phyloP scores from a whole-genome alignment of 2,329 filamentous ascomycete genomes.

The Chrysoporthe cubensis region DNA sequence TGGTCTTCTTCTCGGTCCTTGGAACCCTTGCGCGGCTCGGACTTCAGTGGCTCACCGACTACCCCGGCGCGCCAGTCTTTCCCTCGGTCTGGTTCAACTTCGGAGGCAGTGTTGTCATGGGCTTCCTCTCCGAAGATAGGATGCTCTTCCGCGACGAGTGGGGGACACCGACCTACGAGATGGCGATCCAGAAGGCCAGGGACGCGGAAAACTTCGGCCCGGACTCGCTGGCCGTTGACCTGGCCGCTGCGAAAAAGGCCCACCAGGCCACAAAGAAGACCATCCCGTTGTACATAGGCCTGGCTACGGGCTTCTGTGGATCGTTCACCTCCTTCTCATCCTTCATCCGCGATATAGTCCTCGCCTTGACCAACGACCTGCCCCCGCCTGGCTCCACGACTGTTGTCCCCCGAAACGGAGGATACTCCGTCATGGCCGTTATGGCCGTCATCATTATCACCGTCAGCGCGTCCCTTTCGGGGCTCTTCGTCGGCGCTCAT shows the following conservation, averaged over 20 bases:
- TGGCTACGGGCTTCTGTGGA: conserved; percentile 73
- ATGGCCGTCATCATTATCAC: conserved; percentile 76
- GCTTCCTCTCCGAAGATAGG: conserved; percentile 80
- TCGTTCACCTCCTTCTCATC: conserved; percentile 83
- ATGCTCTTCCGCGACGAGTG: conserved; percentile 74
- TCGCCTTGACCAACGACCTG: conserved; percentile 77
- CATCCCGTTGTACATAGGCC: conserved; percentile 80
- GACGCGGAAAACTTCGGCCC: conserved; percentile 44
- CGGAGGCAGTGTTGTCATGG: conserved; percentile 78
- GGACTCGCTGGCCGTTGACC: conserved; percentile 36
- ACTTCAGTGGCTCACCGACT: conserved; percentile 76
- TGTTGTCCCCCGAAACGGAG: conserved; percentile 62
- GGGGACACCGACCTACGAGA: conserved; percentile 51
- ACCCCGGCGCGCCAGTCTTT: conserved; percentile 77
- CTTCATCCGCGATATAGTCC: conserved; percentile 79
- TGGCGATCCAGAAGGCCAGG: conserved; percentile 40
- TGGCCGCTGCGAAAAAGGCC: conserved; percentile 55
- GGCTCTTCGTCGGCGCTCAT: conserved; percentile 74
- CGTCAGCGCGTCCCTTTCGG: conserved; percentile 70
- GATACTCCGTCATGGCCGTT: conserved; percentile 82
- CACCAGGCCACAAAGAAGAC: conserved; percentile 76
- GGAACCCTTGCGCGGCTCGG: conserved; percentile 85
- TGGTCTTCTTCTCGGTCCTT: conserved; percentile 82
- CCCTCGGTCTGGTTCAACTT: conserved; percentile 88
- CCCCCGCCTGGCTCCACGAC: conserved; percentile 45